Evolutionary conservation across 1,139 yeast genomes (phyloP).

Genomic region (Kodamaea ohmeri): DNA sequence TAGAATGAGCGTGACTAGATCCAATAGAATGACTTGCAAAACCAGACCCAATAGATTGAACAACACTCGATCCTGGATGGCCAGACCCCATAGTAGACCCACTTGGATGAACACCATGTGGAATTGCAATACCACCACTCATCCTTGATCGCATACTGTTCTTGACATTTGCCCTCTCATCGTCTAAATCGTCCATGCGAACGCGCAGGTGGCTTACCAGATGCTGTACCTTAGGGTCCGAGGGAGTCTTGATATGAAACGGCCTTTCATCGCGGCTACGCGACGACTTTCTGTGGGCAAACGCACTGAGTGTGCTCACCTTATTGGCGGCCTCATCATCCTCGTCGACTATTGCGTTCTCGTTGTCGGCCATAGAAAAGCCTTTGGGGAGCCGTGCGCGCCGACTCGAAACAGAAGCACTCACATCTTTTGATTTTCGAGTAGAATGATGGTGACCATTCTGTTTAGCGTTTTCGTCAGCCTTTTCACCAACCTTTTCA

Average conservation of each 20-base stretch:
- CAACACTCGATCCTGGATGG: neutral
- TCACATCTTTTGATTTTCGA: too few species aligned
- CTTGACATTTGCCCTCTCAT: too few species aligned
- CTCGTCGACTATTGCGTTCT: slow-evolving; percentile 26
- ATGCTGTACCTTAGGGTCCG: slow-evolving; percentile 2
- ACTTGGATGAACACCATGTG: too few species aligned
- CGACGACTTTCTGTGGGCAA: neutral
- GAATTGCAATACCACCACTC: too few species aligned
- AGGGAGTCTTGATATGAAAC: neutral
- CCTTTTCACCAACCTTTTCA: too few species aligned
- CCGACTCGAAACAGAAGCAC: too few species aligned
- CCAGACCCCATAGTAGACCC: slow-evolving; percentile 7
- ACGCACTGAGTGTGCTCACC: neutral
- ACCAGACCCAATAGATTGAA: neutral
- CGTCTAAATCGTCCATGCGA: slow-evolving; percentile 30
- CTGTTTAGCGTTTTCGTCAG: too few species aligned
- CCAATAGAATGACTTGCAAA: neutral
- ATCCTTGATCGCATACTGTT: too few species aligned
- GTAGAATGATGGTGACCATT: too few species aligned
- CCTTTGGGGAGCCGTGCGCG: neutral
- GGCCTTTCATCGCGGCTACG: neutral
- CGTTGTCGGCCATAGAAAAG: slow-evolving; percentile 21
- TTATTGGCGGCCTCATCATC: slow-evolving; percentile 11
- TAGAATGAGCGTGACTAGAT: neutral
- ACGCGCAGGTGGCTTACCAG: slow-evolving; percentile 3